Conservation (phyloP, 345 rosid species). For the Citrus reticulata region DNA sequence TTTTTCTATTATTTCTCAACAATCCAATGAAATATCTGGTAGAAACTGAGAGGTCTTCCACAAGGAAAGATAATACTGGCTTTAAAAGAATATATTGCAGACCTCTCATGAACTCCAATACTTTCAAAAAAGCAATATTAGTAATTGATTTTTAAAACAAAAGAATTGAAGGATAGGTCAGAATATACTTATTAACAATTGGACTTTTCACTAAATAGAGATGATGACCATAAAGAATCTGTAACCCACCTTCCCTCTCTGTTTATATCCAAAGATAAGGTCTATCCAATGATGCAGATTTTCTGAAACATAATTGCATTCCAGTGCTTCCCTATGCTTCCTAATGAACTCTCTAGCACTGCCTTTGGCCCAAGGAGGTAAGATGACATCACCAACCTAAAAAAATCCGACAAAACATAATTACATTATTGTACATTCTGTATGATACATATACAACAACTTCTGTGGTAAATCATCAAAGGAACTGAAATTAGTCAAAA, state of each 20-base stretch:
- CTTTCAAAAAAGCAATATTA: not conserved
- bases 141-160: not conserved
- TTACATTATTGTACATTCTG: not conserved
- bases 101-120: not conserved
- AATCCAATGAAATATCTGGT: not conserved
- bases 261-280: slow-evolving; percentile 95
- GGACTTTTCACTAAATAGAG: not conserved
- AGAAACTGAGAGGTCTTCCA: not conserved
- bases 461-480: slow-evolving; percentile 9
- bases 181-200: not conserved
- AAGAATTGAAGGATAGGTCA: not conserved
- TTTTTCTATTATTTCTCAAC: not conserved
- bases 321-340: slow-evolving; percentile 95
- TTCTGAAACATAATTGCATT: slow-evolving; percentile 92
- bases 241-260: slow-evolving; percentile 88
- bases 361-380: slow-evolving; percentile 99
- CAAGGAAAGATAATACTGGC: not conserved
- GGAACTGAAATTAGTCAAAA: not conserved
- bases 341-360: slow-evolving; percentile 85
- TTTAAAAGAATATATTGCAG: not conserved
- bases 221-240: not conserved
- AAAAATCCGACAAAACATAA: slow-evolving; percentile 6
- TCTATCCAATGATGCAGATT: slow-evolving; percentile 99
- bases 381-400: slow-evolving; percentile 84
- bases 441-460: not conserved